Base-by-base conservation (phyloP, 495 filamentous ascomycete species). In the Neurospora sp. region DNA sequence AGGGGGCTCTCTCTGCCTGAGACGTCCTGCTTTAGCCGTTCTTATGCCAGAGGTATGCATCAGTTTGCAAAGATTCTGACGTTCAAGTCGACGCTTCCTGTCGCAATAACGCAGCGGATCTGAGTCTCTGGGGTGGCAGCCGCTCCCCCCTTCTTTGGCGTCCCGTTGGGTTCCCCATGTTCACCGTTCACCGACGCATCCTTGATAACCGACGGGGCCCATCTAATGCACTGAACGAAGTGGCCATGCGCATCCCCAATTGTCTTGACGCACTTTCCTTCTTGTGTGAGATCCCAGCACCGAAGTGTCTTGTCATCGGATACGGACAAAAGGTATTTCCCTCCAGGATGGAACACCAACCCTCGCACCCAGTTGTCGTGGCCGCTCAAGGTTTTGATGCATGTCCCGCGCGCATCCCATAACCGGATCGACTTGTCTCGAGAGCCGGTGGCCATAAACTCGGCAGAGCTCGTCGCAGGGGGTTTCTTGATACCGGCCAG, bases 351-450 rank as follows among this genome's bases (percentile, higher is more conserved):
- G 81, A 97, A 99, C 20, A 93, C 90, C 14, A 98, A 78, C 3
- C 86, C 92, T 11, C 94, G 89, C 1, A 99, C 91, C 96, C 96
- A 99, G 79, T 98, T 99, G 80, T 99, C 96, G 78, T 99, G 96
- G 4, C 96, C 96, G 2, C 91, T 81, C 9, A 98, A 85, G 2
- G 92, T 96, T 81, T 94, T 98, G 76, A 99, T 90, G 69, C 93
- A 85, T 14, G 91, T 93, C 11, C 96, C 96, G 69, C 94, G 87
- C 5, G 89, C 86, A 80, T 97, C 94, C 94, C 94, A 98, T 14
- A 99, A 81, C 78, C 90, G 90, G 77, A 99, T 97, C 0, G 89
- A 93, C 82, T 97, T 98, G 79, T 99, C 96, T 78, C 96, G 86
- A 5, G 90, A 90, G 3, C 94, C 96, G 0, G 96, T 98, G 1